These are phyloP conservation scores for Hordeum marinum DNA, from an alignment of 176 grass and related monocot species.

Conservation along the genomic window DNA sequence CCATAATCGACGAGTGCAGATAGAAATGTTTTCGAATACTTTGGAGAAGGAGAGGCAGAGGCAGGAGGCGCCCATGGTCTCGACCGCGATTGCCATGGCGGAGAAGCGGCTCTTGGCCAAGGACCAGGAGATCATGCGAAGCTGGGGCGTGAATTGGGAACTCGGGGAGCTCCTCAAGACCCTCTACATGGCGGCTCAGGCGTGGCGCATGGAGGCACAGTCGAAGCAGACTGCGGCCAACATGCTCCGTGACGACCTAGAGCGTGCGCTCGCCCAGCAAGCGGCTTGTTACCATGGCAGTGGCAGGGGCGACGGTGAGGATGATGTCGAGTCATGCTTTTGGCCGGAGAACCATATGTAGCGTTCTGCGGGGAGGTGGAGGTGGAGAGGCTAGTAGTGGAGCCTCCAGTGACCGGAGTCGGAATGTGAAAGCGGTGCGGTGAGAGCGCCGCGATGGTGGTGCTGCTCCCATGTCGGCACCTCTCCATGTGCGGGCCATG, in stretches of 20 bases:
- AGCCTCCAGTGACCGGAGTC: neutral
- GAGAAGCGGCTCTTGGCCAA: conserved; percentile 44
- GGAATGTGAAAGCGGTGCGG: conserved; percentile 40
- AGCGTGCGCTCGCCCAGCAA: conserved; percentile 36
- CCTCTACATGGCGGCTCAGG: conserved; percentile 50
- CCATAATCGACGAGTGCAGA: conserved; percentile 21
- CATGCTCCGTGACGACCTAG: conserved; percentile 47
- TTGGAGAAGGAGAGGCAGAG: conserved; percentile 36
- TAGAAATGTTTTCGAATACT: conserved; percentile 36
- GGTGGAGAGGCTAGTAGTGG: neutral
- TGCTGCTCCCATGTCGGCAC: conserved; percentile 77
- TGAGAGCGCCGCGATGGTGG: conserved; percentile 32
- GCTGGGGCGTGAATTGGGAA: conserved; percentile 42
- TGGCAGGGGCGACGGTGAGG: neutral
- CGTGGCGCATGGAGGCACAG: conserved; percentile 61
- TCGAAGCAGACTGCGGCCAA: conserved; percentile 48
- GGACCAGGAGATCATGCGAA: conserved; percentile 50
- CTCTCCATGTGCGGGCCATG: conserved; percentile 63
- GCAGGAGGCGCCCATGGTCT: conserved; percentile 19
- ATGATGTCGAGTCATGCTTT: conserved; percentile 65
- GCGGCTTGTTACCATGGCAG: neutral
- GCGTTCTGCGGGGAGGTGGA: neutral
- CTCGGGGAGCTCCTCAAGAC: conserved; percentile 45
- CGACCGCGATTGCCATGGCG: conserved; percentile 26
- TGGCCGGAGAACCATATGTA: conserved; percentile 27